Conservation (phyloP, 768 basidiomycete genomes). For the Phylloporus arenicola region DNA sequence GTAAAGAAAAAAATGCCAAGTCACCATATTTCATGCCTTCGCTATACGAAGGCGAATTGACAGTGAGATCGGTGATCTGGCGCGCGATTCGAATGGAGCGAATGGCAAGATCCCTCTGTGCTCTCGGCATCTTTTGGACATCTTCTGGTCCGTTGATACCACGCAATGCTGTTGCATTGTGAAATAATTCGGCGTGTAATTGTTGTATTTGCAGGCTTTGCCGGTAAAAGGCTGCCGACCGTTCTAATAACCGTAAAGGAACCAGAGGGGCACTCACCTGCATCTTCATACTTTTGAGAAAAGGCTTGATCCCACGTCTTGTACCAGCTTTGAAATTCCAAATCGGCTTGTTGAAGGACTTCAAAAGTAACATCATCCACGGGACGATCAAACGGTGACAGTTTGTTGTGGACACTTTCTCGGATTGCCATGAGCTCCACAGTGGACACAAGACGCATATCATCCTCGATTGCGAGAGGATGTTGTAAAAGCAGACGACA, state of each 20-base stretch:
- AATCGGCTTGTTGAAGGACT: slow-evolving; percentile 66
- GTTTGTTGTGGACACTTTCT: slow-evolving; percentile 76
- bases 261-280: slow-evolving; percentile 42
- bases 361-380: slow-evolving; percentile 71
- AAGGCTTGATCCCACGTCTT: slow-evolving; percentile 73
- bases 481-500: slow-evolving; percentile 79
- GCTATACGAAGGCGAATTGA: slow-evolving; percentile 77
- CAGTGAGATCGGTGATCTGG: slow-evolving; percentile 77
- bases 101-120: slow-evolving; percentile 75
- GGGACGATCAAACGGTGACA: slow-evolving; percentile 74
- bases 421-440: slow-evolving; percentile 90
- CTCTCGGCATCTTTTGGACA: slow-evolving; percentile 73
- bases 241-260: slow-evolving; percentile 3
- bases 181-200: slow-evolving; percentile 78
- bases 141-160: slow-evolving; percentile 85
- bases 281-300: slow-evolving; percentile 78
- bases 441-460: slow-evolving; percentile 91
- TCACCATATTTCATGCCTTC: slow-evolving; percentile 90
- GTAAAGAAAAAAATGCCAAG: slow-evolving; percentile 15
- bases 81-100: slow-evolving; percentile 80
- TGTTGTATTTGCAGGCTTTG: slow-evolving; percentile 86
- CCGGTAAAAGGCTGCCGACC: slow-evolving; percentile 69
- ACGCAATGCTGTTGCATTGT: slow-evolving; percentile 76
- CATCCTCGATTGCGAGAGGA: slow-evolving; percentile 85
- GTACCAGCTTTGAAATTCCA: slow-evolving; percentile 79